phyloP scores from a whole-genome alignment of 176 grass and related monocot genomes.

The Panicum miliaceum region DNA sequence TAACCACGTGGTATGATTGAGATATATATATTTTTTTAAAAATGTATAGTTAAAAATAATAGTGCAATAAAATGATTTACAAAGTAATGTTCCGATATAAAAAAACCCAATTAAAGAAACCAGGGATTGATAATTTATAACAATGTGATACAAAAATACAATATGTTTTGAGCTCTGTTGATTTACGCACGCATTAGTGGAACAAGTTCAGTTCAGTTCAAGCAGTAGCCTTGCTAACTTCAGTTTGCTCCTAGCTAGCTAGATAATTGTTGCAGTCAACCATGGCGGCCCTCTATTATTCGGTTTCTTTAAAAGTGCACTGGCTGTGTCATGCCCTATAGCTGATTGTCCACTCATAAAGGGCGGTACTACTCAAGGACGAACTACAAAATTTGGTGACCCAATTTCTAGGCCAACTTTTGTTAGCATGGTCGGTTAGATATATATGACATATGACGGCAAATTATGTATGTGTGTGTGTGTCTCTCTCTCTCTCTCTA shows the following conservation, averaged over 20 bases:
- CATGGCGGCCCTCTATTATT: conserved; percentile 28
- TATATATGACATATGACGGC: not conserved
- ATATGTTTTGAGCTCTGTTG: not conserved
- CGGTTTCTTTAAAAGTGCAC: not conserved
- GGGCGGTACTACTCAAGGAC: not conserved
- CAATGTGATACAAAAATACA: not conserved
- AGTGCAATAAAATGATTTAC: not conserved
- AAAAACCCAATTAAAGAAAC: not conserved
- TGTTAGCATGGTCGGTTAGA: not conserved
- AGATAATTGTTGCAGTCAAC: not conserved
- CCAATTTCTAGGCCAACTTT: not conserved
- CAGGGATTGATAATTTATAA: not conserved
- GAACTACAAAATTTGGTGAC: not conserved
- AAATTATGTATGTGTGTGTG: too few species aligned
- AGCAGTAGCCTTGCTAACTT: not conserved
- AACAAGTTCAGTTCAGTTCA: not conserved
- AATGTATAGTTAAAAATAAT: not conserved
- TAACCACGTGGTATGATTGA: not conserved
- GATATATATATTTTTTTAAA: not conserved
- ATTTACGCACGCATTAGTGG: not conserved
- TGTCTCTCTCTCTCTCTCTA: too few species aligned
- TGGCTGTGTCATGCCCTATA: not conserved
- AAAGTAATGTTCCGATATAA: not conserved
- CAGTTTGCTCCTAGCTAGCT: not conserved
- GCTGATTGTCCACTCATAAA: conserved; percentile 10